These are phyloP conservation scores for Sporothrix brasiliensis DNA, from an alignment of 2,329 filamentous ascomycete species.

Conservation along the genomic window DNA sequence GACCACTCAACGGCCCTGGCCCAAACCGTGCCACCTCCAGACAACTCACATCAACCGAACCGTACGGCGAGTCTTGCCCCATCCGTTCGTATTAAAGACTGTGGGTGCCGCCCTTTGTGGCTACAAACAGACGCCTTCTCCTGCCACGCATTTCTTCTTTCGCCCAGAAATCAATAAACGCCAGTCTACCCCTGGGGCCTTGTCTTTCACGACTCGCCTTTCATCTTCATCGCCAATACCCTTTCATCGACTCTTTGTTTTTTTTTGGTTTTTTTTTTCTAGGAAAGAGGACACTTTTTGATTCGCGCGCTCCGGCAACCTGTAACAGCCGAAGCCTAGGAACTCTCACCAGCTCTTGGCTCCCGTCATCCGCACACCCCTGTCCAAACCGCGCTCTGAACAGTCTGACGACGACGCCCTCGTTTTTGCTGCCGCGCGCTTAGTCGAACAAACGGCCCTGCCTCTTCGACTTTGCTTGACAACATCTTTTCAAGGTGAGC, in stretches of 20 bases:
- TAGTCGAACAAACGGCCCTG: conserved; percentile 20
- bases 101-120: conserved; percentile 2
- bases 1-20: conserved; percentile 1
- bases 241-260: background rate
- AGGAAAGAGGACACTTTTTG: background rate
- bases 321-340: background rate
- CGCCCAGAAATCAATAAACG: background rate
- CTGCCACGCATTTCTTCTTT: background rate
- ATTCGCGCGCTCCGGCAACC: conserved; percentile 15
- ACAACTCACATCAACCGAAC: background rate
- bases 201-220: background rate
- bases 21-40: conserved; percentile 9
- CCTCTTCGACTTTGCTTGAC: background rate
- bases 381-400: background rate
- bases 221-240: background rate
- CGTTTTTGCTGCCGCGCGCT: conserved; percentile 32
- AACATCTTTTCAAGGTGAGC: conserved; percentile 21
- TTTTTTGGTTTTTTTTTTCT: background rate
- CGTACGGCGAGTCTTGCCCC: background rate
- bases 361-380: conserved; percentile 4
- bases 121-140: background rate
- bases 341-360: conserved; percentile 22
- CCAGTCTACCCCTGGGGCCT: background rate
- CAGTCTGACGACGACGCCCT: background rate
- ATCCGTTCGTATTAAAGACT: background rate